Conservation (phyloP, 441 rosid species). For the Syzygium malaccense region DNA sequence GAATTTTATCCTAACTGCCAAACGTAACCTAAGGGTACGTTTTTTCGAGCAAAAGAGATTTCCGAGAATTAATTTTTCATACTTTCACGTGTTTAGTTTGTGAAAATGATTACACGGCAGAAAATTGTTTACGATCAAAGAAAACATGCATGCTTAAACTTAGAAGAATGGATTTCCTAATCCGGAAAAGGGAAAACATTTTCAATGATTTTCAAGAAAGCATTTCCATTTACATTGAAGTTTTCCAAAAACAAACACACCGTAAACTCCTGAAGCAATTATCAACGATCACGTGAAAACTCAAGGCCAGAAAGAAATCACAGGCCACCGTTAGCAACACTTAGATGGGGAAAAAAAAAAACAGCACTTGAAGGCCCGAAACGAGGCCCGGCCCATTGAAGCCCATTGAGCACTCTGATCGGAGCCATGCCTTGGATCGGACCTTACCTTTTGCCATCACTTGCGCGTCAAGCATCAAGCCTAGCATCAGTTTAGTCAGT, state of each 20-base stretch:
- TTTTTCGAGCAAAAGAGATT: neutral
- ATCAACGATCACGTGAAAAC: neutral
- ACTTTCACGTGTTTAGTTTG: neutral
- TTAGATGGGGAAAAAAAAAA: neutral
- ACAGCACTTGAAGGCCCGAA: neutral
- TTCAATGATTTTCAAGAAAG: neutral
- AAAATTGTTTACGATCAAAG: neutral
- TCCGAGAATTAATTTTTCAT: neutral
- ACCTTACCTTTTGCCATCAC: neutral
- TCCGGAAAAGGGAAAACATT: neutral
- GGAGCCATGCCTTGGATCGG: neutral
- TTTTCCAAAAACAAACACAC: neutral
- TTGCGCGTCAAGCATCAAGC: neutral
- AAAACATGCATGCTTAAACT: neutral
- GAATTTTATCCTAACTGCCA: too few relatives aligned
- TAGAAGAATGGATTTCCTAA: neutral
- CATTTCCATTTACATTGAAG: fast-evolving
- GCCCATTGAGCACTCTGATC: neutral
- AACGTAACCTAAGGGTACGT: neutral
- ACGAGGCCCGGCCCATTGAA: neutral
- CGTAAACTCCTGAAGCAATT: neutral
- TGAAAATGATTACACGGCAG: neutral
- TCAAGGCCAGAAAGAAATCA: neutral
- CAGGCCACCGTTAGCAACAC: neutral
- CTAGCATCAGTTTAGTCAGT: neutral